phyloP scores from a whole-genome alignment of 23 red algal species.

The Gracilariopsis chorda region DNA sequence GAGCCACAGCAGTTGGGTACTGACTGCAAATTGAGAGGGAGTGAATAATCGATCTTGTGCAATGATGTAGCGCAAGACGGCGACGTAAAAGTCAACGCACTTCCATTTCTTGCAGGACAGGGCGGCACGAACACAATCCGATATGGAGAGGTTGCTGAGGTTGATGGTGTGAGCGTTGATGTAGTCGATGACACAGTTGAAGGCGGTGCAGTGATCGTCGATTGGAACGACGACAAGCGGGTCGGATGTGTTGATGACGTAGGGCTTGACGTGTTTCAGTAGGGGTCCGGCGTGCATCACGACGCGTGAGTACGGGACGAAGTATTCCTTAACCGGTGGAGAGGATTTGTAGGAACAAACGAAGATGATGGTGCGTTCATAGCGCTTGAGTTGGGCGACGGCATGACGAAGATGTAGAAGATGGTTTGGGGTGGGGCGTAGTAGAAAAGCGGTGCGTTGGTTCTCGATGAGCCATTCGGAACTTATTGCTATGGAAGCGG shows the following conservation, averaged over 20 bases:
- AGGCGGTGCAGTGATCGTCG: background rate
- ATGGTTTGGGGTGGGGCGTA: background rate
- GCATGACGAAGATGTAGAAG: background rate
- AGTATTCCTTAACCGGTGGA: background rate
- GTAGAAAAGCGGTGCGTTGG: background rate
- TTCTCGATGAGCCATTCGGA: background rate
- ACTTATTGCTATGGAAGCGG: background rate
- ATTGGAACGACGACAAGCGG: background rate
- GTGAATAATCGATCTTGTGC: background rate
- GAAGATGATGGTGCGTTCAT: background rate
- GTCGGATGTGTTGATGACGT: background rate
- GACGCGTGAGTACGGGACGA: background rate
- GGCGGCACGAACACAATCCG: slow-evolving; percentile 14
- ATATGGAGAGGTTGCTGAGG: background rate
- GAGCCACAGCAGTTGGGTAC: slow-evolving; percentile 3
- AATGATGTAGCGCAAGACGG: background rate
- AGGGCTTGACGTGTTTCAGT: background rate
- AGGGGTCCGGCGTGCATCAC: background rate
- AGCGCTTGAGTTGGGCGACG: background rate
- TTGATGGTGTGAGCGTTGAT: background rate
- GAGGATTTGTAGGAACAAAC: background rate
- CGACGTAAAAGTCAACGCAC: slow-evolving; percentile 19
- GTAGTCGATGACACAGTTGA: slow-evolving; percentile 1
- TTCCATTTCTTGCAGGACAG: slow-evolving; percentile 8
- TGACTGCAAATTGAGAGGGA: slow-evolving; percentile 9